Evolutionary conservation across 192 early-diverging fungal species (phyloP).

Genomic region (Mortierella claussenii): DNA sequence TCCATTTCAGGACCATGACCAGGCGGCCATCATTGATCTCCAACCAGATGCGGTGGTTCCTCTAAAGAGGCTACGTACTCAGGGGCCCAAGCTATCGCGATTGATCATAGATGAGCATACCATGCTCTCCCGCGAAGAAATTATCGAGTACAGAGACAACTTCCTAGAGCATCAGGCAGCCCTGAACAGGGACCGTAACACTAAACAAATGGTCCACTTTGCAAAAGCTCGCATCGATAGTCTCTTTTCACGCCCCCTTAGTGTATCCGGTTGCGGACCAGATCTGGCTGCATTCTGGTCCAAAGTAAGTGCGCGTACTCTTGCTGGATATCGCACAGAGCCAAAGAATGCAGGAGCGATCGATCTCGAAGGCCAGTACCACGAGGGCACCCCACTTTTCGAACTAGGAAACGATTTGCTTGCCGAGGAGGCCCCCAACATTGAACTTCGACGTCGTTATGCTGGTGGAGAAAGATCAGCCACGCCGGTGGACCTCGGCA

Average conservation of each 20-base stretch:
- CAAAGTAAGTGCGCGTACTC: conserved; percentile 3
- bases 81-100: not conserved
- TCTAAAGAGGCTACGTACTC: not conserved
- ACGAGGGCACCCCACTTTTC: not conserved
- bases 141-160: not conserved
- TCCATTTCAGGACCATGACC: not conserved
- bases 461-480: not conserved
- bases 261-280: conserved; percentile 1
- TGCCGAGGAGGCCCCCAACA: not conserved
- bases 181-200: conserved; percentile 5
- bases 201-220: not conserved
- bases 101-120: conserved; percentile 10
- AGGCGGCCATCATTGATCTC: not conserved
- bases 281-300: conserved; percentile 25
- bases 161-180: conserved; percentile 6
- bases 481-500: conserved; percentile 6
- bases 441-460: conserved; percentile 16
- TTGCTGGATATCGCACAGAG: not conserved
- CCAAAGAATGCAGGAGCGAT: no score
- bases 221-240: conserved; percentile 9
- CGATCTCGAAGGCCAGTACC: not conserved
- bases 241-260: conserved; percentile 2
- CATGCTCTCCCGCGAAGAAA: conserved; percentile 11
- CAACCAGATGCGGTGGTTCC: not conserved
- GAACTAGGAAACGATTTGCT: no score